These are phyloP conservation scores for Aspergillus heteromorphus DNA, from an alignment of 495 filamentous ascomycete species.

Conservation along the genomic window DNA sequence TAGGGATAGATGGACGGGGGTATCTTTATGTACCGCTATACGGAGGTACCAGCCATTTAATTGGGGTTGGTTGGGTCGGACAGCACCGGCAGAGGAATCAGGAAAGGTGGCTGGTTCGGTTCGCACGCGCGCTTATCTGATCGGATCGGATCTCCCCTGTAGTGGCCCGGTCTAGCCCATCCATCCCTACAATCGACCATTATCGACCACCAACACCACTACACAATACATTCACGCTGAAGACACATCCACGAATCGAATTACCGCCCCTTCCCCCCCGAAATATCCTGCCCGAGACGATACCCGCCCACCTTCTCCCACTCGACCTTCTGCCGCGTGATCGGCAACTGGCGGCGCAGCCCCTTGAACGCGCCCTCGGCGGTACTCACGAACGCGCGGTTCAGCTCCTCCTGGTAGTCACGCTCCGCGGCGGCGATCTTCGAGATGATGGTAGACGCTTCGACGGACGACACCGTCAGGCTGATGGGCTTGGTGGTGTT, in stretches of 20 bases:
- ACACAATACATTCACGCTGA: too few relatives aligned
- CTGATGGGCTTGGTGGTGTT: conserved; percentile 73
- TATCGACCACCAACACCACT: not conserved
- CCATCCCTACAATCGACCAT: not conserved
- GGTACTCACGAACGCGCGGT: conserved; percentile 78
- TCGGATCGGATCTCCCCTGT: too few relatives aligned
- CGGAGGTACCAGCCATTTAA: too few relatives aligned
- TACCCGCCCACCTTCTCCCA: conserved; percentile 99
- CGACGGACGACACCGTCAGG: conserved; percentile 51
- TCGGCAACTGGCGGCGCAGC: conserved; percentile 84
- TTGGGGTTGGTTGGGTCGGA: too few relatives aligned
- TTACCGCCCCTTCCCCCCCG: conserved; percentile 36
- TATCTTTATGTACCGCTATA: too few relatives aligned
- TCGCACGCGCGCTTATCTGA: not conserved
- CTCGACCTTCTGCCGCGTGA: conserved; percentile 97
- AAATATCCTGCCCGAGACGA: conserved; percentile 68
- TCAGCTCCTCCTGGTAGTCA: conserved; percentile 94
- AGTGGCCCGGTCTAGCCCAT: too few relatives aligned
- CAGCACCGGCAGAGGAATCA: too few relatives aligned
- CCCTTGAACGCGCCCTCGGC: conserved; percentile 94
- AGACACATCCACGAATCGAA: not conserved
- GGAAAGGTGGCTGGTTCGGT: not conserved
- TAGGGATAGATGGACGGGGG: too few relatives aligned
- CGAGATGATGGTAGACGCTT: conserved; percentile 62
- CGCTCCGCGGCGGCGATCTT: conserved; percentile 76